Percentiles rank a stretch among this genome's conserved stretches.
These are phyloP conservation scores for Boletus chippewaensis DNA, from an alignment of 1,284 basidiomycete species.

Conservation along the genomic window DNA sequence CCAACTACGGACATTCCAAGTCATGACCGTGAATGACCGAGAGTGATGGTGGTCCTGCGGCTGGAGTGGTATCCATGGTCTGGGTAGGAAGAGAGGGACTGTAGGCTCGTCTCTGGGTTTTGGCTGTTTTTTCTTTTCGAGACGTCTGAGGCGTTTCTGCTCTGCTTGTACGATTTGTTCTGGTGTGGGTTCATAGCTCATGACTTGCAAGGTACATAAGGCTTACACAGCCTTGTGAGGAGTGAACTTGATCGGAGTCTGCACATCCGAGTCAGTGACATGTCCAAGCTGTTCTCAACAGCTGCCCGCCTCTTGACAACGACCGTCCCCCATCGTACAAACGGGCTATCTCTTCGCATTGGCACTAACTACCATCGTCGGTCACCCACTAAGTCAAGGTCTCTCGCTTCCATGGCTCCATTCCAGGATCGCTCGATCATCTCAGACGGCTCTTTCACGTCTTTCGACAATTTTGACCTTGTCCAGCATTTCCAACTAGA, in stretches of 20 bases:
- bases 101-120: background rate
- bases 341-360: conserved; percentile 17
- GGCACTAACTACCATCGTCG: conserved; percentile 10
- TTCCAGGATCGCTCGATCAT: conserved; percentile 18
- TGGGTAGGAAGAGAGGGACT: conserved; percentile 35
- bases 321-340: conserved; percentile 19
- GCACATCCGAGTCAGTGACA: background rate
- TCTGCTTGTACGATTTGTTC: conserved; percentile 52
- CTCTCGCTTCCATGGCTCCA: conserved; percentile 28
- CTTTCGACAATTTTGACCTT: conserved; percentile 75
- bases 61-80: conserved; percentile 47
- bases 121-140: conserved; percentile 37
- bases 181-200: conserved; percentile 36
- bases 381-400: conserved; percentile 12
- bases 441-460: conserved; percentile 6
- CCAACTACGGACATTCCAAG: conserved; percentile 66
- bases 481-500: conserved; percentile 65
- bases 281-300: conserved; percentile 32
- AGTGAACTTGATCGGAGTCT: background rate
- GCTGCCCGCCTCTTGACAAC: conserved; percentile 31
- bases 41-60: conserved; percentile 4
- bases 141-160: conserved; percentile 37
- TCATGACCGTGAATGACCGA: conserved; percentile 49
- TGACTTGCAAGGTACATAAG: background rate
- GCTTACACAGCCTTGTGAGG: too few species aligned